Evolutionary conservation across 208 protist species (phyloP), one percentile per base, ranked within the genome.

Genomic region (Wallacemonas sp.): DNA sequence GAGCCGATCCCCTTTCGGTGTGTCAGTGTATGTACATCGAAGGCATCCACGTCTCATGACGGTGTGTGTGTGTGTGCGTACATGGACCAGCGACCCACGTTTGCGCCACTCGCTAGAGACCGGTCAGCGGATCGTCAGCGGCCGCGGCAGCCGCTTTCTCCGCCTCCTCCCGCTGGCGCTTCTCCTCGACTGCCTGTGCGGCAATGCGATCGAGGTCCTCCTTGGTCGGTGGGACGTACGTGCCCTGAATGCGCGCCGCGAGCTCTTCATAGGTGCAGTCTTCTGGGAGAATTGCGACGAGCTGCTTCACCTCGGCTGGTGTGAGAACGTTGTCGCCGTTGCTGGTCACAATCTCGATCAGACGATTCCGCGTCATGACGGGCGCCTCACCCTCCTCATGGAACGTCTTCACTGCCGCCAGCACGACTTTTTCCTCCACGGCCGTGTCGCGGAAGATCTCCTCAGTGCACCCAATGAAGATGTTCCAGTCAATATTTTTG

Each of bases 401-500:
- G 14, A 92, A 79, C 17, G 90, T 77, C 46, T 80, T 80, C 38
- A 96, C 70, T 21, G 91, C 87, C 17, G 58, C 68, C 22, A 72
- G 53, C 42, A 96, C 79, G 15, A 74, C 74, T 45, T 67, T 75
- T 73, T 96, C 72, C 75, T 96, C 87, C 4, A 63, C 65, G 42
- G 69, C 70, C n/a, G 75, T 49, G 30, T 96, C 86, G 33, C 88
- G 80, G 39, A 89, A 96, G 49, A 96, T 79, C 59, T 83, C 77
- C 60, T 96, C 86, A 0, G 79, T 73, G 75, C 88, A 96, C 24
- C 81, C 82, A 41, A 96, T 94, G 63, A 96, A 96, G 46, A 96
- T 96, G 68, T 96, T 94, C 88, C 91, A 96, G 66, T 96, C 91
- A 58, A 96, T 94, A 60, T 96, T 96, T 39, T 96, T 96, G n/a